Percentiles rank a stretch among this genome's conserved stretches.
Conservation (phyloP, 352 stramenopile species). For the Phytopythium kandeliae region DNA sequence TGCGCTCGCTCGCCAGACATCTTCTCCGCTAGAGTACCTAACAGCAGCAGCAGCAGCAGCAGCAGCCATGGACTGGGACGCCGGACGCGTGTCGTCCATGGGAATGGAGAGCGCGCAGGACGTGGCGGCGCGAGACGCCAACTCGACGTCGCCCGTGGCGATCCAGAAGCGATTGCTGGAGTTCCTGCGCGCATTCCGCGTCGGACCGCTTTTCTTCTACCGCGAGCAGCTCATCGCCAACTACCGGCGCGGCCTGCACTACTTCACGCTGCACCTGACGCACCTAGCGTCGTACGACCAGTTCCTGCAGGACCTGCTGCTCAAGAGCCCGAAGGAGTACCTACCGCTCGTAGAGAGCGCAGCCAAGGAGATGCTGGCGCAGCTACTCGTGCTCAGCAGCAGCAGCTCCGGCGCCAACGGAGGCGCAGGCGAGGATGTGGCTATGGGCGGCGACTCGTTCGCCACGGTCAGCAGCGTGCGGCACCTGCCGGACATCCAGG, state of each 20-base stretch:
- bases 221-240: slow-evolving; percentile 86
- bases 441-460: slow-evolving; percentile 13
- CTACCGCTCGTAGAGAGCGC: slow-evolving; percentile 81
- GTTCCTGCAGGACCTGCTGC: slow-evolving; percentile 79
- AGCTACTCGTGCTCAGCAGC: slow-evolving; percentile 51
- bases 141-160: slow-evolving; percentile 46
- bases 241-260: slow-evolving; percentile 65
- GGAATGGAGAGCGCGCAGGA: slow-evolving; percentile 66
- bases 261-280: slow-evolving; percentile 79
- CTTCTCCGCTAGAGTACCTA: neutral
- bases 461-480: slow-evolving; percentile 21
- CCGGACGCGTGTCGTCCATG: slow-evolving; percentile 70
- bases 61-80: slow-evolving; percentile 75
- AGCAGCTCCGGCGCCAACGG: slow-evolving; percentile 18
- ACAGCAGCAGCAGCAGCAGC: neutral
- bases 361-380: slow-evolving; percentile 70
- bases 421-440: slow-evolving; percentile 11
- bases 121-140: slow-evolving; percentile 37
- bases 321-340: slow-evolving; percentile 81
- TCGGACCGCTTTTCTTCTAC: slow-evolving; percentile 86
- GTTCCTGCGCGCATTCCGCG: slow-evolving; percentile 86
- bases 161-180: slow-evolving; percentile 63
- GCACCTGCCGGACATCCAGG: slow-evolving; percentile 69
- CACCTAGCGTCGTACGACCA: slow-evolving; percentile 86
- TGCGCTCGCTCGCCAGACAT: neutral